A percentile compares a stretch with the other conserved stretches of the same genome.
Conservation (phyloP, 257 asterid genomes). For the Plantago elongata region DNA sequence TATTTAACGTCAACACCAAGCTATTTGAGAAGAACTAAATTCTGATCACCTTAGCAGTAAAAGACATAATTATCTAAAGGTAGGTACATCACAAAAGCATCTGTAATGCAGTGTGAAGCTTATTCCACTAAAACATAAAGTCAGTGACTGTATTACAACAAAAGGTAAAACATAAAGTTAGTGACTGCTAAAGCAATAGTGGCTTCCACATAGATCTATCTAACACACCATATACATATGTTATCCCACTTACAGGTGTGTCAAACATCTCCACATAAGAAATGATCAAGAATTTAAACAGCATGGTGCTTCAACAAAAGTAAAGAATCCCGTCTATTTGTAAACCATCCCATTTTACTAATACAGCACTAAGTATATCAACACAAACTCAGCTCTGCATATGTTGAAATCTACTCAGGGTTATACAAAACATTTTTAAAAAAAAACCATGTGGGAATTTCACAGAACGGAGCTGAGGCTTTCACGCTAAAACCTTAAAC, state of each 20-base stretch:
- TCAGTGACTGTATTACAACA: slow-evolving; percentile 15
- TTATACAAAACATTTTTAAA: background rate
- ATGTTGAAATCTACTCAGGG: too few species aligned
- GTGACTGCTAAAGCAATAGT: slow-evolving; percentile 14
- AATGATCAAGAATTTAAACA: background rate
- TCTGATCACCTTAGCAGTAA: slow-evolving; percentile 1
- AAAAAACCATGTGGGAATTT: background rate
- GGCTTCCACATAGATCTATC: slow-evolving; percentile 25
- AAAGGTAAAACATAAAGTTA: background rate
- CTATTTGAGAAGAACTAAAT: slow-evolving; percentile 11
- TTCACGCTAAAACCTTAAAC: background rate
- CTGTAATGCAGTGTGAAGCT: slow-evolving; percentile 15
- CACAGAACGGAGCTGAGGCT: background rate
- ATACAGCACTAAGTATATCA: too few species aligned
- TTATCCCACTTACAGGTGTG: background rate
- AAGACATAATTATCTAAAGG: slow-evolving; percentile 11
- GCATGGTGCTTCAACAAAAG: background rate
- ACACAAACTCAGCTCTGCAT: too few species aligned
- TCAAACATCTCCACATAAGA: background rate
- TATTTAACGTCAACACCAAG: background rate
- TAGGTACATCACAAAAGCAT: slow-evolving; percentile 12
- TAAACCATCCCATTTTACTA: too few species aligned
- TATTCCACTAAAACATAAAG: slow-evolving; percentile 28
- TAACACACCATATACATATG: slow-evolving; percentile 11
- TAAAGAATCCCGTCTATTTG: too few species aligned